Percentiles rank a stretch among this genome's conserved stretches.
These are phyloP conservation scores for Solanum virginianum DNA, from an alignment of 257 asterid species.

Conservation along the genomic window DNA sequence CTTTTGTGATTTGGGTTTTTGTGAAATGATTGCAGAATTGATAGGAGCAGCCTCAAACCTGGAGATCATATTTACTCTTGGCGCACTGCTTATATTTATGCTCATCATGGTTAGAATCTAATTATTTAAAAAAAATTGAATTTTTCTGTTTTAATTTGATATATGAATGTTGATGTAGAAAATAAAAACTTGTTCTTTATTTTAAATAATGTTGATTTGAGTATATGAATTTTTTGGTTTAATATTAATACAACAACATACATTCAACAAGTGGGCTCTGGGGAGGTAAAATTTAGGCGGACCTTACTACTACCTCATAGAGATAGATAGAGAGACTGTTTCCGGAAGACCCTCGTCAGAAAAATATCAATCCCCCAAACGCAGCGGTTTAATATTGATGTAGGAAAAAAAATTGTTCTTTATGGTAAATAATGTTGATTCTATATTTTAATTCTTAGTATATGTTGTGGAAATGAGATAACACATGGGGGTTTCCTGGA, in stretches of 20 bases:
- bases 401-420: background rate
- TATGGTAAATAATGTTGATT: background rate
- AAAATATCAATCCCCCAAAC: too few species aligned
- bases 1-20: background rate
- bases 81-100: slow-evolving; percentile 75
- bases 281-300: too few species aligned
- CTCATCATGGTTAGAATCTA: slow-evolving; percentile 69
- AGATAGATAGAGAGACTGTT: too few species aligned
- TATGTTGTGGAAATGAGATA: background rate
- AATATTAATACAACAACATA: too few species aligned
- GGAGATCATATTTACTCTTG: slow-evolving; percentile 98
- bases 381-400: background rate
- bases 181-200: background rate
- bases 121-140: background rate
- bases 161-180: background rate
- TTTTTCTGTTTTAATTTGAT: background rate
- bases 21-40: slow-evolving; percentile 24
- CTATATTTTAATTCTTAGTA: too few species aligned
- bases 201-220: background rate
- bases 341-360: too few species aligned
- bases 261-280: too few species aligned
- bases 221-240: background rate
- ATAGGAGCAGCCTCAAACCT: slow-evolving; percentile 55
- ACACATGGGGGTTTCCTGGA: too few species aligned
- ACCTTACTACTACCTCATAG: too few species aligned